A percentile compares a stretch with the other conserved stretches of the same genome.
Evolutionary conservation across 805 yeast genomes (phyloP).

Genomic region (Priceomyces castillae): DNA sequence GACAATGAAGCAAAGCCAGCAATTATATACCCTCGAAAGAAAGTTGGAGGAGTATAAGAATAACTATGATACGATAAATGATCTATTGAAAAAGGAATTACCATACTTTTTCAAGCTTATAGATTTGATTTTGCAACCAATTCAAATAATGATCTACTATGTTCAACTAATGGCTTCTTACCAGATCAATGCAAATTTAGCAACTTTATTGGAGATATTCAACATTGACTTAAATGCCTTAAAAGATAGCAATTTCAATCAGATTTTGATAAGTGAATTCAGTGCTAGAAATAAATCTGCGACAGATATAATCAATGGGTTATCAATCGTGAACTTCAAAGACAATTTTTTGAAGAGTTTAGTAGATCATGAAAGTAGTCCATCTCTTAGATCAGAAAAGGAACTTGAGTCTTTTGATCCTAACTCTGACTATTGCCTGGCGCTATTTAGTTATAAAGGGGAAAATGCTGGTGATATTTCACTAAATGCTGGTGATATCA

Average conservation of each 20-base stretch:
- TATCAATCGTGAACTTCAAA: constrained; percentile 23
- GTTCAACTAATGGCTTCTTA: constrained; percentile 35
- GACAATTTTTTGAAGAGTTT: constrained; percentile 17
- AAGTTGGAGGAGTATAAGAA: constrained; percentile 21
- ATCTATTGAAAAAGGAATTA: constrained; percentile 42
- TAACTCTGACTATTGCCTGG: constrained; percentile 27
- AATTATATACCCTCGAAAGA: constrained; percentile 21
- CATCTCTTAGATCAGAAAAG: neutral
- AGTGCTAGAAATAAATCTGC: constrained; percentile 8
- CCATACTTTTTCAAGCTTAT: constrained; percentile 42
- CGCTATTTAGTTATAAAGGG: constrained; percentile 38
- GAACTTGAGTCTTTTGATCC: constrained; percentile 1
- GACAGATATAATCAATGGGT: constrained; percentile 13
- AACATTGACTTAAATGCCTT: constrained; percentile 9
- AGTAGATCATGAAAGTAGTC: constrained; percentile 1
- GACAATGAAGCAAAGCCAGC: constrained; percentile 28
- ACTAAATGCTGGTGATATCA: constrained; percentile 42
- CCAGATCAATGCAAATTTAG: constrained; percentile 23
- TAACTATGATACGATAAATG: constrained; percentile 36
- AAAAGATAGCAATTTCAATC: neutral
- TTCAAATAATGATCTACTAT: constrained; percentile 35
- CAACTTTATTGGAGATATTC: constrained; percentile 12
- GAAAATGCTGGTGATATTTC: constrained; percentile 41
- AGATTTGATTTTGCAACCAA: constrained; percentile 25
- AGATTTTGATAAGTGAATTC: constrained; percentile 9